Conservation (phyloP, 805 yeast genomes). For the Candida ipomoeae region DNA sequence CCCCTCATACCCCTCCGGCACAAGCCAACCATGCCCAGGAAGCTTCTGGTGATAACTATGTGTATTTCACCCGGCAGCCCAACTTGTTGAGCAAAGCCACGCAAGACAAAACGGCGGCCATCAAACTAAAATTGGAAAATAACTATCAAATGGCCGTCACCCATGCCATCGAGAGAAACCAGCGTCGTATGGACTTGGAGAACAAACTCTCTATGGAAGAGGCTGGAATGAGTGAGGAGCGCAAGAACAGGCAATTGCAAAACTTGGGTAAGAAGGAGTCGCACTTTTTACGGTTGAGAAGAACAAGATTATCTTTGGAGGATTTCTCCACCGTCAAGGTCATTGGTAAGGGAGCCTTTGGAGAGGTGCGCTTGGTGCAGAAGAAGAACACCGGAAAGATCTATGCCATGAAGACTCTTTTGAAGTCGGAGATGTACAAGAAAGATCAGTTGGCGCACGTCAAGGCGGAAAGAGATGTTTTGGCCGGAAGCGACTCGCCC, state of each 20-base stretch:
- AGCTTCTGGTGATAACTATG: slow-evolving; percentile 24
- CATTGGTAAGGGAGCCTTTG: slow-evolving; percentile 95
- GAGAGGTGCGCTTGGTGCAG: slow-evolving; percentile 93
- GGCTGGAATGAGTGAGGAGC: slow-evolving; percentile 67
- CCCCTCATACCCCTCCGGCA: slow-evolving; percentile 12
- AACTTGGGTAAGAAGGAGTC: slow-evolving; percentile 86
- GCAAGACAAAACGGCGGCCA: slow-evolving; percentile 81
- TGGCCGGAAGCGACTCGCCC: slow-evolving; percentile 85
- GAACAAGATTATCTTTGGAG: slow-evolving; percentile 77
- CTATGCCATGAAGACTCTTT: slow-evolving; percentile 89
- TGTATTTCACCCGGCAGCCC: slow-evolving; percentile 79
- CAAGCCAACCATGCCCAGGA: slow-evolving; percentile 3
- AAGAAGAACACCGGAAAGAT: slow-evolving; percentile 88
- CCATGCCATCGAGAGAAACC: slow-evolving; percentile 94
- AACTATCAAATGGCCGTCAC: slow-evolving; percentile 80
- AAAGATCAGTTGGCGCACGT: slow-evolving; percentile 94
- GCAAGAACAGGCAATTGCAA: slow-evolving; percentile 75
- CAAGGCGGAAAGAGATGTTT: slow-evolving; percentile 91
- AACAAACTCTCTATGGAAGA: slow-evolving; percentile 61
- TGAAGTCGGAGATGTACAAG: slow-evolving; percentile 89
- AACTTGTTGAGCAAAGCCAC: slow-evolving; percentile 66
- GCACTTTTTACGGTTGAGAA: slow-evolving; percentile 74
- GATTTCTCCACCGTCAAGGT: slow-evolving; percentile 89
- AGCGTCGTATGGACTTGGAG: slow-evolving; percentile 83
- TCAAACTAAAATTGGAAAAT: slow-evolving; percentile 77